Evolutionary conservation across 2,329 filamentous ascomycete genomes (phyloP), one percentile per base, ranked within the genome.

Genomic region (Alternaria rosae): DNA sequence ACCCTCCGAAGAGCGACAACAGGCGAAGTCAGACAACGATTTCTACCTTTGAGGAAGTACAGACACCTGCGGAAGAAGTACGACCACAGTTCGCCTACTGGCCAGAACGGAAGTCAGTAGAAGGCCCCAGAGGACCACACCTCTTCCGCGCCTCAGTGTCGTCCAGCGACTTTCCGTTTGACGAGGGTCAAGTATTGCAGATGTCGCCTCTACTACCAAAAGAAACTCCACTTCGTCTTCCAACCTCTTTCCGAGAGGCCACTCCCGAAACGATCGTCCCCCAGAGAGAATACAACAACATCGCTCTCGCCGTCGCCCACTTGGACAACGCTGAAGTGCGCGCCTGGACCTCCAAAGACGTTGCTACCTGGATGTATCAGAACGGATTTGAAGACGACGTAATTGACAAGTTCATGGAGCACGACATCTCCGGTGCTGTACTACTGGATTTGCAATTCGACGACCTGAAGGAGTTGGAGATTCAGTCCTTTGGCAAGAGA

Each of bases 401-500:
- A 53, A 90, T 95, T 11, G 90, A 96, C 73, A 92, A 91, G 70
- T 97, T 99, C 73, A 86, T 94, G 64, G 87, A 91, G 72, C 96
- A 99, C 78, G 94, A 99, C 76, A 97, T 99, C 78, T 93, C 91
- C 25, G 94, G 94, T 13, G 86, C 89, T 5, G 92, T 98, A 58
- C 83, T 98, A 20, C 89, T 97, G 54, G 93, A 94, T n/a, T 83
- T 99, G 44, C 93, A 97, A 75, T 94, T 94, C 70, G 93, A 97
- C 66, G 94, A 95, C 71, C 82, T 95, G 59, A 91, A 91, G 77
- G 92, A 95, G 79, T 85, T 95, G 17, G 89, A 90, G 68, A 94
- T 95, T 58, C 85, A 87, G 62, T 94, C 92, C 1, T 94, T 95
- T 74, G 92, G 92, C 44, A 91, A 94, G 70, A 85, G 92, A 62